phyloP scores from a whole-genome alignment of 257 asterid species.

The Coffea eugenioides region DNA sequence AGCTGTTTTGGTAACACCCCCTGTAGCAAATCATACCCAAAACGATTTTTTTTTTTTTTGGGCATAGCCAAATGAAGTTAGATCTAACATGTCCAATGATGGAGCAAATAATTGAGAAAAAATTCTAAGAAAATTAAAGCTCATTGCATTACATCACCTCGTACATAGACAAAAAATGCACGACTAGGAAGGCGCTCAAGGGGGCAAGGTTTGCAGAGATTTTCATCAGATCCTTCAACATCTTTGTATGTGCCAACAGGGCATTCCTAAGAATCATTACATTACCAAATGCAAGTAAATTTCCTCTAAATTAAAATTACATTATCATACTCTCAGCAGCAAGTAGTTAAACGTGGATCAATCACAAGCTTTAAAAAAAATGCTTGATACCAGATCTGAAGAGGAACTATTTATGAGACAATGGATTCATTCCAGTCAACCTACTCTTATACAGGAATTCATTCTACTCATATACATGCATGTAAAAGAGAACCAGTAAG shows the following conservation, averaged over 20 bases:
- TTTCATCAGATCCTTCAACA: slow-evolving; percentile 75
- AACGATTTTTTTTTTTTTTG: not conserved
- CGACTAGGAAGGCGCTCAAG: slow-evolving; percentile 75
- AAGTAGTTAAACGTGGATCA: not conserved
- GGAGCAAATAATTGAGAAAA: slow-evolving; percentile 10
- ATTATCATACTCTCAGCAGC: not conserved
- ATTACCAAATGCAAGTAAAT: not conserved
- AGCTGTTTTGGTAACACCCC: slow-evolving; percentile 74
- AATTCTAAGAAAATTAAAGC: slow-evolving; percentile 15
- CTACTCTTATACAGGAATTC: not conserved
- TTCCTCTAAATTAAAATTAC: not conserved
- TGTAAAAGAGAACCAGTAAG: not conserved
- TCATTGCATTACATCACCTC: slow-evolving; percentile 53
- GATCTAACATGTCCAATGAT: slow-evolving; percentile 10
- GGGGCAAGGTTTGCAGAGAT: slow-evolving; percentile 75
- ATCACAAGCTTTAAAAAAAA: no score
- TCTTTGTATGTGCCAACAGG: slow-evolving; percentile 83
- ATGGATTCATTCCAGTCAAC: not conserved
- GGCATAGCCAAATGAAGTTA: slow-evolving; percentile 6
- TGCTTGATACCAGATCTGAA: not conserved
- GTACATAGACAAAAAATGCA: slow-evolving; percentile 72
- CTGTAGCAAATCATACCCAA: slow-evolving; percentile 46
- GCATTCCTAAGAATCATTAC: slow-evolving; percentile 56
- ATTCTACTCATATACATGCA: not conserved
- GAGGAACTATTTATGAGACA: not conserved